Evolutionary conservation across 176 grass and related monocot species (phyloP).

Genomic region (Cenchrus americanus): DNA sequence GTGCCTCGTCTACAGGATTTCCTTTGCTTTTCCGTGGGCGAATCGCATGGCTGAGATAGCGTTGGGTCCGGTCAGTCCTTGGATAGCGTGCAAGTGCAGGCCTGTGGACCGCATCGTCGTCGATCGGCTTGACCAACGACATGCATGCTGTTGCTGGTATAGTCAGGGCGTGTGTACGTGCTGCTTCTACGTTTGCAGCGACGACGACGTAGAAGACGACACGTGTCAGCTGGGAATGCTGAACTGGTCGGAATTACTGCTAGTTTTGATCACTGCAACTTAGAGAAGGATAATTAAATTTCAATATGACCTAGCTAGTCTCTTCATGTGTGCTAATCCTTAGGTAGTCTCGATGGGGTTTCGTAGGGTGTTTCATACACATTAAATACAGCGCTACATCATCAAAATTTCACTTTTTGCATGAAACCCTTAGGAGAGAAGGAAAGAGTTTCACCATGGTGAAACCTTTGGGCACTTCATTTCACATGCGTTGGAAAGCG

Average conservation of each 20-base stretch:
- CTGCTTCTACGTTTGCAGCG: background rate
- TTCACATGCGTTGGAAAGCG: no score
- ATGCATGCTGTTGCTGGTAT: background rate
- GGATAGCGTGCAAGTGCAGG: background rate
- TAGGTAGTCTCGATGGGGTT: no score
- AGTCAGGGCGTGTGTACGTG: background rate
- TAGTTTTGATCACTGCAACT: no score
- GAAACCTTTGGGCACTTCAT: no score
- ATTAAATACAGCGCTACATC: no score
- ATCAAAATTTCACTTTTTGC: no score
- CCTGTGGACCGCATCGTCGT: background rate
- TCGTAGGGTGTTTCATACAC: no score
- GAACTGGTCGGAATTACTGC: no score
- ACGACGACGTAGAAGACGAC: background rate
- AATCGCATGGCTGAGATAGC: background rate
- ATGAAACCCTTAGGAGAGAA: no score
- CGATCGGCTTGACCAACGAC: background rate
- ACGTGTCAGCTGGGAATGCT: background rate
- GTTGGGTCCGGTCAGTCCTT: background rate
- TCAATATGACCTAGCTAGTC: background rate
- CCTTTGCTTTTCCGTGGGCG: background rate
- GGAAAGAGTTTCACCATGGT: no score
- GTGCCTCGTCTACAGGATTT: background rate
- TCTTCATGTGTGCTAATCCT: background rate
- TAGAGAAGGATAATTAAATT: background rate